Conservation (phyloP, 306 rosid genomes). For the Astragalus membranaceus region DNA sequence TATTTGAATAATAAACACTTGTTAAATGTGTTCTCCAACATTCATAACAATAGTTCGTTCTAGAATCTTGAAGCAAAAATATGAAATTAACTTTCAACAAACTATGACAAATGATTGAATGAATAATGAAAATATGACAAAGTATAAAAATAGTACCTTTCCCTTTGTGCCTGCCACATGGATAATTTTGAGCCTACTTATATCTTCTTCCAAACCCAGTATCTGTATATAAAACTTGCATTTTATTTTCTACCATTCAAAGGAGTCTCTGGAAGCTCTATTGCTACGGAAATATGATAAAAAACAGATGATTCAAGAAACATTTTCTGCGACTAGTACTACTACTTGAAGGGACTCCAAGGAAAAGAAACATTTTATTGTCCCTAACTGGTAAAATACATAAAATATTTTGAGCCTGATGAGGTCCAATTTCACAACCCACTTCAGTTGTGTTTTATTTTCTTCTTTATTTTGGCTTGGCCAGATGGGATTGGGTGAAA, state of each 20-base stretch:
- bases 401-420: neutral
- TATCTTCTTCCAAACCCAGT: conserved; percentile 50
- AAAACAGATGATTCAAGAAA: neutral
- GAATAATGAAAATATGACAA: neutral
- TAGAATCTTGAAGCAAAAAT: neutral
- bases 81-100: neutral
- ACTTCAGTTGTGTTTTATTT: neutral
- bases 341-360: conserved; percentile 4
- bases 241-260: neutral
- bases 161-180: conserved; percentile 91
- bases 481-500: neutral
- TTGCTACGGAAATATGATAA: neutral
- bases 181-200: conserved; percentile 56
- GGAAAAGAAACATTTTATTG: neutral
- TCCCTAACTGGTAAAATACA: neutral
- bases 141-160: conserved; percentile 41
- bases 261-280: neutral
- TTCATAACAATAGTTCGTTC: neutral
- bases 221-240: conserved; percentile 39
- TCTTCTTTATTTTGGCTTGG: neutral
- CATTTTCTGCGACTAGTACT: neutral
- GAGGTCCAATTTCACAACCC: neutral
- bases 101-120: neutral
- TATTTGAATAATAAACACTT: too few relatives aligned
- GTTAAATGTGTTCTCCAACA: too few relatives aligned